phyloP scores from a whole-genome alignment of 2,329 filamentous ascomycete species.

The Ambrosiella beaveri region DNA sequence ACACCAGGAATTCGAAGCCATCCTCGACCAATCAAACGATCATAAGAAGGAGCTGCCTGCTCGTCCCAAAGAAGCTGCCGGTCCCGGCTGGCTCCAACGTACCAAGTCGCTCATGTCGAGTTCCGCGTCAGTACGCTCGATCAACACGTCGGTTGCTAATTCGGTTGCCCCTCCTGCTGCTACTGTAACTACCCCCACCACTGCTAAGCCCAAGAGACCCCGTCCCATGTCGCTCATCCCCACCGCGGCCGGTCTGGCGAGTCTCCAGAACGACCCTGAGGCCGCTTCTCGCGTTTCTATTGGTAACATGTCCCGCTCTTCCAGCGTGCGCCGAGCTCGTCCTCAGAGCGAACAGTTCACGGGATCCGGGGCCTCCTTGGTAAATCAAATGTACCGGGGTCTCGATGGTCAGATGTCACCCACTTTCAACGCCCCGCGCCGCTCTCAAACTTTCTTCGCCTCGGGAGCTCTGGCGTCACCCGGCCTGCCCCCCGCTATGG shows the following conservation, averaged over 20 bases:
- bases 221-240: slow-evolving; percentile 43
- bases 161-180: slow-evolving; percentile 11
- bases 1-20: slow-evolving; percentile 87
- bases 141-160: slow-evolving; percentile 22
- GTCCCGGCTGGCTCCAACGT: slow-evolving; percentile 38
- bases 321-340: slow-evolving; percentile 35
- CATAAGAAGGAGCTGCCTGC: slow-evolving; percentile 60
- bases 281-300: slow-evolving; percentile 65
- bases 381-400: slow-evolving; percentile 81
- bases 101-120: slow-evolving; percentile 30
- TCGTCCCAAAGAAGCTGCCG: slow-evolving; percentile 29
- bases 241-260: slow-evolving; percentile 18
- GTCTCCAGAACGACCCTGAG: slow-evolving; percentile 45
- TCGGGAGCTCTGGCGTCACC: slow-evolving; percentile 25
- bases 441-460: slow-evolving; percentile 47
- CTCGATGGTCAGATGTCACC: slow-evolving; percentile 47
- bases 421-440: slow-evolving; percentile 37
- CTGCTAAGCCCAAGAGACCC: slow-evolving; percentile 26
- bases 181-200: slow-evolving; percentile 13
- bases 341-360: slow-evolving; percentile 49
- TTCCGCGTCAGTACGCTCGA: slow-evolving; percentile 24
- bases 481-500: slow-evolving; percentile 19
- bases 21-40: slow-evolving; percentile 64
- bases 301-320: slow-evolving; percentile 34
- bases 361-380: slow-evolving; percentile 39